Conservation (phyloP, 78 protist species). For the Dictyostelium purpureum region DNA sequence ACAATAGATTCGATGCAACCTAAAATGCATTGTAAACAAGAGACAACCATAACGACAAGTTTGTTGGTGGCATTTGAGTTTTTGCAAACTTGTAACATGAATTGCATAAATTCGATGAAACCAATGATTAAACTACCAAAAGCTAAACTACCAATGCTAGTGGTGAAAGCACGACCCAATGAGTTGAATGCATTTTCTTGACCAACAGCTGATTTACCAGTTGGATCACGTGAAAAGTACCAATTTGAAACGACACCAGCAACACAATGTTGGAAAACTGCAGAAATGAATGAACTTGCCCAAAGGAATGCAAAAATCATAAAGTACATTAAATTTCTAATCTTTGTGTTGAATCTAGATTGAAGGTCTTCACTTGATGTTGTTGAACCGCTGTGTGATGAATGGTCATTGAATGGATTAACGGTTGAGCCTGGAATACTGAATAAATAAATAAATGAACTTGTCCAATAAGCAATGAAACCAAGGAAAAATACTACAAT, state of each 20-base stretch:
- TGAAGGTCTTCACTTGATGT: not conserved
- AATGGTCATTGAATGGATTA: not conserved
- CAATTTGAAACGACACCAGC: conserved; percentile 83
- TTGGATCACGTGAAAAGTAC: conserved; percentile 66
- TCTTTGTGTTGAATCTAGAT: conserved; percentile 53
- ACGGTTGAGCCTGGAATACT: conserved; percentile 68
- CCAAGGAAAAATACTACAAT: conserved; percentile 45
- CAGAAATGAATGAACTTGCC: conserved; percentile 61
- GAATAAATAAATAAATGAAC: conserved; percentile 68
- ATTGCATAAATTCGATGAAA: conserved; percentile 48
- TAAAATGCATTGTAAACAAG: conserved; percentile 64
- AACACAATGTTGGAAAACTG: conserved; percentile 72
- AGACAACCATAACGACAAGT: conserved; percentile 51
- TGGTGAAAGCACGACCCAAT: conserved; percentile 35
- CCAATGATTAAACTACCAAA: conserved; percentile 73
- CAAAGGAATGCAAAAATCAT: conserved; percentile 78
- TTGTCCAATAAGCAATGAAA: conserved; percentile 74
- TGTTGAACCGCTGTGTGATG: not conserved
- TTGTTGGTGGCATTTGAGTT: conserved; percentile 14
- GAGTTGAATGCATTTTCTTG: conserved; percentile 26
- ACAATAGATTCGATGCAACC: conserved; percentile 58
- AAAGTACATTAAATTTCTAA: conserved; percentile 69
- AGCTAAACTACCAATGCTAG: conserved; percentile 62
- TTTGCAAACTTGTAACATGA: conserved; percentile 25
- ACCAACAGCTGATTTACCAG: conserved; percentile 31